phyloP scores from a whole-genome alignment of 345 rosid species.

The Citrus inodora region DNA sequence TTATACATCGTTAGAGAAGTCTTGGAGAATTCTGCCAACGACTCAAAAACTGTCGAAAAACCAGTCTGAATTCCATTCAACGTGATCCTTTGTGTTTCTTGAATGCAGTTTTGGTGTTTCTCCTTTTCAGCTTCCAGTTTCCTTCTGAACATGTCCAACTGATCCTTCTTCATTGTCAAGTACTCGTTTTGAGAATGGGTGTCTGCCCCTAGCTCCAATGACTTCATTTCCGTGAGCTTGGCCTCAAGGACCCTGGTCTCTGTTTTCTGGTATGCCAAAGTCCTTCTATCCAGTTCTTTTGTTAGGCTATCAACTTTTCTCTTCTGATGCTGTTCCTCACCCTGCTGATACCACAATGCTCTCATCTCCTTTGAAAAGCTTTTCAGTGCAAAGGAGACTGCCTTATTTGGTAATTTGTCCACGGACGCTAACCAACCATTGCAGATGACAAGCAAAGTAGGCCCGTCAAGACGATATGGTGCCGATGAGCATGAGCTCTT shows the following conservation, averaged over 20 bases:
- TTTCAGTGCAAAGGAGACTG: constrained; percentile 44
- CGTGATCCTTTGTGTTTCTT: constrained; percentile 56
- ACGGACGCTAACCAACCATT: constrained; percentile 45
- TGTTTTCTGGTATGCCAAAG: constrained; percentile 35
- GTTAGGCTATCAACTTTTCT: constrained; percentile 61
- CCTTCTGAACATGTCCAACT: constrained; percentile 43
- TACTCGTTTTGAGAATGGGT: constrained; percentile 12
- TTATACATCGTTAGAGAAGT: constrained; percentile 51
- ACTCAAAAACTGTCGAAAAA: constrained; percentile 44
- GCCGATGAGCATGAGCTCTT: constrained; percentile 21
- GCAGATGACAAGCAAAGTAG: constrained; percentile 50
- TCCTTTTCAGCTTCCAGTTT: constrained; percentile 52
- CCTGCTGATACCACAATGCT: constrained; percentile 62
- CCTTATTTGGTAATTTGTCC: constrained; percentile 48
- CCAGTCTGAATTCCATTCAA: constrained; percentile 56
- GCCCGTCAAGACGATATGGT: constrained; percentile 43
- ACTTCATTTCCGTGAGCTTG: constrained; percentile 34
- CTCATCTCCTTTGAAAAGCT: constrained; percentile 59
- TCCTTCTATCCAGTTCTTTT: constrained; percentile 56
- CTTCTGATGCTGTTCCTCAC: constrained; percentile 61
- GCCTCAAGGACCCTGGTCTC: constrained; percentile 48
- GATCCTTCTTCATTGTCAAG: constrained; percentile 40
- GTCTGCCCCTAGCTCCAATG: constrained; percentile 16
- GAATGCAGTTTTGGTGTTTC: constrained; percentile 45
- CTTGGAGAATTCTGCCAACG: constrained; percentile 48